These are phyloP conservation scores for Urochloa ruziziensis DNA, from an alignment of 176 grass and related monocot genomes.

Conservation along the genomic window DNA sequence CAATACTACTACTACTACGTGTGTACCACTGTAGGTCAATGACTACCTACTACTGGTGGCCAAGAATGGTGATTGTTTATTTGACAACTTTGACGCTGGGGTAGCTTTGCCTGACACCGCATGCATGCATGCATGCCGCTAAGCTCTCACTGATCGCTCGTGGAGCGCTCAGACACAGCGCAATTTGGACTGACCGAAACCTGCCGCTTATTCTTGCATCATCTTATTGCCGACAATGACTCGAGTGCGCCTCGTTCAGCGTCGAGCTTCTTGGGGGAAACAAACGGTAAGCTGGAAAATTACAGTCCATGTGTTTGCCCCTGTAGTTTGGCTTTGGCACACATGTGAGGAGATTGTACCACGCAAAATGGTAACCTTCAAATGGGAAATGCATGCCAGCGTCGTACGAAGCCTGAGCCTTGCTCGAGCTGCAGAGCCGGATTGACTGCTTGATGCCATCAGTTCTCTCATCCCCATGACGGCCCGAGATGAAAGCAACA, in stretches of 20 bases:
- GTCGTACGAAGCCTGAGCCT: background rate
- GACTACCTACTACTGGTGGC: background rate
- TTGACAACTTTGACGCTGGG: constrained; percentile 16
- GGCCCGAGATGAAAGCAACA: constrained; percentile 9
- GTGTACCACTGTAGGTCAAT: background rate
- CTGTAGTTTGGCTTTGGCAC: background rate
- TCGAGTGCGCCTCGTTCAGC: background rate
- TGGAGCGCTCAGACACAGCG: background rate
- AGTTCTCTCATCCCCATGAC: background rate
- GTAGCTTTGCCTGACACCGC: background rate
- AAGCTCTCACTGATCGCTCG: background rate
- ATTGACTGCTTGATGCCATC: background rate
- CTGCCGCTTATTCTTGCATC: constrained; percentile 10
- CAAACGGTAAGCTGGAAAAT: background rate
- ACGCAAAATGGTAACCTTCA: background rate
- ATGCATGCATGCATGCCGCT: background rate
- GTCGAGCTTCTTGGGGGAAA: background rate
- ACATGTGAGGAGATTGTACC: background rate
- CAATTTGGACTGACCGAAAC: constrained; percentile 18
- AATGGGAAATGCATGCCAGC: background rate
- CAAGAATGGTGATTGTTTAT: background rate
- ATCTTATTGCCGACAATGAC: background rate
- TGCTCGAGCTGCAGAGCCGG: background rate
- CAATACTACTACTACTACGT: no score
- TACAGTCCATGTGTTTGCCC: background rate